Evolutionary conservation across 2,329 filamentous ascomycete species (phyloP), one percentile per base, ranked within the genome.

Genomic region (Penicillium sp.): DNA sequence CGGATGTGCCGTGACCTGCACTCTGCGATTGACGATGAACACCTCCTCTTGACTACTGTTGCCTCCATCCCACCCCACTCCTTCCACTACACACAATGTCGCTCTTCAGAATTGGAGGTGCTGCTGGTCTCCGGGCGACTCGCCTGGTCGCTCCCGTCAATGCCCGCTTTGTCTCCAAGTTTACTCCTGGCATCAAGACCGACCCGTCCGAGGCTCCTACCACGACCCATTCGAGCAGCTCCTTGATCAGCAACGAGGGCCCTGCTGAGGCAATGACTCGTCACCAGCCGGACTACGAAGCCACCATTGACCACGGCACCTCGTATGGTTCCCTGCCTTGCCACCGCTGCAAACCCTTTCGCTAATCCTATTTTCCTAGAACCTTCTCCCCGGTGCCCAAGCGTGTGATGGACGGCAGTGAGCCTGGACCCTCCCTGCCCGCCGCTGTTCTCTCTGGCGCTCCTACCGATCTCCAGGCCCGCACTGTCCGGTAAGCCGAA

Each of bases 311-410:
- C 73, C 91, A 90, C 74, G 88, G 88, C 56, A 95, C 89, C 58
- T 96, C 91, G 91, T 96, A 81, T 68, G 86, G 65, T 7, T 31
- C 13, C 32, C 56, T 45, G 33, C 35, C 44, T 29, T 15, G 18
- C 23, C 33, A 41, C 38, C 25, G 15, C 32, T 37, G 44, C 42
- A 44, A 47, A 55, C 38, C 48, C 48, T 43, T 37, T 43, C 25
- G 45, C 67, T 72, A 56, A 72, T 60, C 41, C 49, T 23, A 42
- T 41, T 47, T 41, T 38, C 28, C 29, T 47, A 96, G 92, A 53
- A 84, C 83, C 66, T 98, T 89, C 73, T 95, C 92, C 1, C 93
- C 92, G 18, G 84, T 96, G 20, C 92, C 93, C 50, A 91, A 88
- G 76, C 81, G 84, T 58, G 81, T 96, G 53, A 89, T 95, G 81